Conservation (phyloP, 805 yeast genomes). For the Sugiyamaella americana region DNA sequence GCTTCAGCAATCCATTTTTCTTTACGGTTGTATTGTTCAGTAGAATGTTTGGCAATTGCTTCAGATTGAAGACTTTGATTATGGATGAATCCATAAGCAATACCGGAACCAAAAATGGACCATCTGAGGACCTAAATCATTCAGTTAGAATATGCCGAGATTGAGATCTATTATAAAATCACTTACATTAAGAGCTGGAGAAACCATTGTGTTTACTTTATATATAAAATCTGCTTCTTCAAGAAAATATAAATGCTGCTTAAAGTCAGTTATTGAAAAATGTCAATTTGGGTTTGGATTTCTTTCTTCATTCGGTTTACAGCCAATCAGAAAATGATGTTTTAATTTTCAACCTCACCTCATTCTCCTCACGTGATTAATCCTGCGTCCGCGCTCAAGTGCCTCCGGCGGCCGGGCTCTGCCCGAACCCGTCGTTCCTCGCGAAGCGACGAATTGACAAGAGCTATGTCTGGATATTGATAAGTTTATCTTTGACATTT, state of each 20-base stretch:
- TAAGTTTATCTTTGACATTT: too few species aligned
- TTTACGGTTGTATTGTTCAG: constrained; percentile 54
- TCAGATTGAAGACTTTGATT: constrained; percentile 59
- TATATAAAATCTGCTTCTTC: background rate
- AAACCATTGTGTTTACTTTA: constrained; percentile 13
- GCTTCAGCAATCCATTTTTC: constrained; percentile 80
- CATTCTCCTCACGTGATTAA: background rate
- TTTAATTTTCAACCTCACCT: background rate
- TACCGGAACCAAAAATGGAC: constrained; percentile 83
- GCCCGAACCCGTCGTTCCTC: background rate
- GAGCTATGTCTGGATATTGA: too few species aligned
- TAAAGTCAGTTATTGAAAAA: background rate
- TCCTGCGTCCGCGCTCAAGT: background rate
- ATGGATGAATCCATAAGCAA: constrained; percentile 82
- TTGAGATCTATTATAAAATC: too few species aligned
- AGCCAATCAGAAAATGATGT: background rate
- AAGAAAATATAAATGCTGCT: too few species aligned
- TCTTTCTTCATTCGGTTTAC: background rate
- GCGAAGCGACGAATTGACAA: too few species aligned
- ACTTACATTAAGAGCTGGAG: constrained; percentile 22
- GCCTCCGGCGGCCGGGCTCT: constrained; percentile 1
- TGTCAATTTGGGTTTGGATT: background rate
- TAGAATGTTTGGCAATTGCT: constrained; percentile 54
- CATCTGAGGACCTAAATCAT: constrained; percentile 75
- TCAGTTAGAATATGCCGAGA: too few species aligned